Base-by-base conservation (phyloP, 257 asterid species). In the Orobanche coerulescens region DNA sequence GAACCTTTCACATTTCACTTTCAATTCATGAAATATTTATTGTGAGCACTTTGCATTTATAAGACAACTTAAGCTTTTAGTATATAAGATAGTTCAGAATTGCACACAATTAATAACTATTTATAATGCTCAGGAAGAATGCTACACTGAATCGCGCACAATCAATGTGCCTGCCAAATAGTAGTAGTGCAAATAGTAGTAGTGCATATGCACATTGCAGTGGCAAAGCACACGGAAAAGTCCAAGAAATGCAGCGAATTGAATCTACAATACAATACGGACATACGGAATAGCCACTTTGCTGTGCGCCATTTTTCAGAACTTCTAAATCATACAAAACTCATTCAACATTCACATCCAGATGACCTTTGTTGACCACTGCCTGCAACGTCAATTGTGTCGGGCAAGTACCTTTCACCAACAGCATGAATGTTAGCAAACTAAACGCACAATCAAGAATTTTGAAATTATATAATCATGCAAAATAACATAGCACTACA, bases 311-410 rank as follows among this genome's bases (percentile, higher is more conserved):
- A n/a, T n/a, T n/a, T 19, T 62, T 19, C 59, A 36, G 26, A 28
- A 58, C 36, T 58, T 42, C 44, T 5, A 33, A 37, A 44, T 37
- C 22, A 25, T 25, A 0, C n/a, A 19, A 15, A 52, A 50, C 47
- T 30, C 51, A 14, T 22, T 74, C 66, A 91, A 52, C 97, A 91
- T 66, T 82, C 88, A 13, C 97, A 87, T 62, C 97, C 94, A 34
- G 76, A 33, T 40, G 97, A 79, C 70, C 95, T 79, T 70, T 66
- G 95, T 71, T 80, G 94, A 61, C 63, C 68, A 87, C 85, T 75
- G 81, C 81, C 71, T 14, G 70, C 94, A 24, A 91, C 95, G 20
- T 91, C 97, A 46, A 91, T 85, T 24, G 96, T 87, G 73, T 91
- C 97, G 7, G 97, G 97, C 89, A 88, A 65, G 78, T 91, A 91